Base-by-base conservation (phyloP, 768 basidiomycete species). In the Suillus placidus region DNA sequence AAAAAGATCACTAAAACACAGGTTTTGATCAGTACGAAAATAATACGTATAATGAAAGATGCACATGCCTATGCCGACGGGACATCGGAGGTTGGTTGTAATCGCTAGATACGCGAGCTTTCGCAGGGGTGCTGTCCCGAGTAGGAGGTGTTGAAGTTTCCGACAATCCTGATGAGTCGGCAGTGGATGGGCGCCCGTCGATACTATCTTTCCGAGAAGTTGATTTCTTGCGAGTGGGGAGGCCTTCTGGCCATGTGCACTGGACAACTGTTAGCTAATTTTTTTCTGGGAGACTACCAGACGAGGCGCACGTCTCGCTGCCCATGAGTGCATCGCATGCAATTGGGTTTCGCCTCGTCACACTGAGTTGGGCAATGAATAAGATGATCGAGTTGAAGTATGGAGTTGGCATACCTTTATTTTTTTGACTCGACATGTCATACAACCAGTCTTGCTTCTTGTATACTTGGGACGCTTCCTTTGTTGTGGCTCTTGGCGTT, bases 401-500 rank as follows among this genome's bases (percentile, higher is more conserved):
- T 56, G 55, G 63, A 63, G 16, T 42, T n/a, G 63, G 74, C 84
- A 62, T 68, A 92, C 93, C 86, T 97, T 97, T 73, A 98, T 94
- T 84, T 97, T 93, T 84, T 96, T 95, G 68, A 88, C 87, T 71
- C 95, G 86, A 84, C 95, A 98, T 51, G 93, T 95, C 74, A 97
- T 80, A 75, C 95, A 98, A 30, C 95, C 95, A 1, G 94, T 95
- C 81, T 97, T 95, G 79, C 92, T 94, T 71, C 95, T 87, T 68
- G 93, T 94, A 71, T 96, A 96, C 82, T 97, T 97, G 58, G 93
- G 93, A 42, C 93, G 89, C 75, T 93, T 93, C 66, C 92, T 85
- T 71, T 82, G 80, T n/a, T 84, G 82, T 18, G 82, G 72, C 32
- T 82, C 90, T 42, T 77, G 78, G 61, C 84, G 83, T 62, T 84